Evolutionary conservation across 179 eudicot species (phyloP).

Genomic region (Gypsophila paniculata): DNA sequence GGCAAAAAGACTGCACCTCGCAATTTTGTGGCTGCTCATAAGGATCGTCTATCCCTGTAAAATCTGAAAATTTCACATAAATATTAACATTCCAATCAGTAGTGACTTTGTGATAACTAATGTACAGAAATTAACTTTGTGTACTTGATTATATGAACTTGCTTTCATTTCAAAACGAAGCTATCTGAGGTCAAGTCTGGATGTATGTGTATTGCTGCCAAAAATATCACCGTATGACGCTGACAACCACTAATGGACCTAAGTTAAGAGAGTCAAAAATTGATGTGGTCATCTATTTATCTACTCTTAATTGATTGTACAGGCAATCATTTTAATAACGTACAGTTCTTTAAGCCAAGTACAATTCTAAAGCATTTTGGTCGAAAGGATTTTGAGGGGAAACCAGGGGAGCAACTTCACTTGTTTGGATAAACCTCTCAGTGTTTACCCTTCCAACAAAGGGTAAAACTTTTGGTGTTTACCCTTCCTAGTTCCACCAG

Average conservation of each 20-base stretch:
- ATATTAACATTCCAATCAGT: slow-evolving; percentile 7
- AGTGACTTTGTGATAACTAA: not conserved
- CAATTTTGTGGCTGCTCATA: slow-evolving; percentile 62
- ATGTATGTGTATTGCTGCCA: not conserved
- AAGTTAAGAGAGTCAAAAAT: not conserved
- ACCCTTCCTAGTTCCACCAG: not conserved
- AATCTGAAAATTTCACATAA: slow-evolving; percentile 44
- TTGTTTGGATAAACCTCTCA: no score
- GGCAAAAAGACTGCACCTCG: slow-evolving; percentile 45
- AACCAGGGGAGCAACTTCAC: no score
- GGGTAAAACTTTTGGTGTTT: not conserved
- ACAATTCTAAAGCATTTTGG: not conserved
- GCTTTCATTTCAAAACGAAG: not conserved
- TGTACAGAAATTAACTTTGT: not conserved
- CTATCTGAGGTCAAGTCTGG: not conserved
- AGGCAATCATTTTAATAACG: not conserved
- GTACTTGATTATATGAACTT: not conserved
- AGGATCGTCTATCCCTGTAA: slow-evolving; percentile 85
- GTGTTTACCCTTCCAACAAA: not conserved
- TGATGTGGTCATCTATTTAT: not conserved
- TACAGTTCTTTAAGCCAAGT: not conserved
- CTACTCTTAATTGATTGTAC: not conserved
- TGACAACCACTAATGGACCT: not conserved
- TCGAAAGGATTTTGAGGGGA: no score
- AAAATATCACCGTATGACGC: not conserved